phyloP scores from a whole-genome alignment of 1,284 basidiomycete species.

The Trametes sp. region DNA sequence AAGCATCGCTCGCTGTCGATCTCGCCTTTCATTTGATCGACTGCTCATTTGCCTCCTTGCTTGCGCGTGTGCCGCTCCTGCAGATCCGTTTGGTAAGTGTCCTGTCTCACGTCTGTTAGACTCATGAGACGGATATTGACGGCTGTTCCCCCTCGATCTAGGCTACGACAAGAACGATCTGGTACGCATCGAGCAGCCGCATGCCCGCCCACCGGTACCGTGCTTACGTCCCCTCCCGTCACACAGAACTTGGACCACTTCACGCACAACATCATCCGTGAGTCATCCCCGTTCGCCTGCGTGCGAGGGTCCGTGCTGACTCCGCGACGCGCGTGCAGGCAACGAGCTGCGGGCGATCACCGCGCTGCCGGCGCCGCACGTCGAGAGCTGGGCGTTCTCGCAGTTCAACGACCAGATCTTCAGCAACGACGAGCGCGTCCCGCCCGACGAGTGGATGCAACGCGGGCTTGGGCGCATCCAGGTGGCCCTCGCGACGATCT shows the following conservation, averaged over 20 bases:
- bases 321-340: conserved; percentile 38
- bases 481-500: conserved; percentile 40
- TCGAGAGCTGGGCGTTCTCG: conserved; percentile 64
- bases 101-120: conserved; percentile 17
- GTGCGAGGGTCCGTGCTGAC: neutral
- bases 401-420: conserved; percentile 66
- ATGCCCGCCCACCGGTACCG: neutral
- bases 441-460: conserved; percentile 63
- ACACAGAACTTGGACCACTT: conserved; percentile 69
- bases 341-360: conserved; percentile 67
- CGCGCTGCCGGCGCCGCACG: conserved; percentile 62
- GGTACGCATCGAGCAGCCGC: conserved; percentile 43
- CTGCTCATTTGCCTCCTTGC: conserved; percentile 23
- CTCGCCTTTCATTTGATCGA: conserved; percentile 7
- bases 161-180: conserved; percentile 75
- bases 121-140: conserved; percentile 3
- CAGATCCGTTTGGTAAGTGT: conserved; percentile 61
- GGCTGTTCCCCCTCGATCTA: conserved; percentile 30
- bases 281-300: conserved; percentile 30
- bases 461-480: conserved; percentile 56
- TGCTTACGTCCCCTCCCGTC: conserved; percentile 15
- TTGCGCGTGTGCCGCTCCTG: conserved; percentile 5
- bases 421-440: conserved; percentile 52
- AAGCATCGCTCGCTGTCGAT: conserved; percentile 32
- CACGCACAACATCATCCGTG: conserved; percentile 69